Evolutionary conservation across 1,284 basidiomycete genomes (phyloP).

Genomic region (Thecaphora thlaspeos): DNA sequence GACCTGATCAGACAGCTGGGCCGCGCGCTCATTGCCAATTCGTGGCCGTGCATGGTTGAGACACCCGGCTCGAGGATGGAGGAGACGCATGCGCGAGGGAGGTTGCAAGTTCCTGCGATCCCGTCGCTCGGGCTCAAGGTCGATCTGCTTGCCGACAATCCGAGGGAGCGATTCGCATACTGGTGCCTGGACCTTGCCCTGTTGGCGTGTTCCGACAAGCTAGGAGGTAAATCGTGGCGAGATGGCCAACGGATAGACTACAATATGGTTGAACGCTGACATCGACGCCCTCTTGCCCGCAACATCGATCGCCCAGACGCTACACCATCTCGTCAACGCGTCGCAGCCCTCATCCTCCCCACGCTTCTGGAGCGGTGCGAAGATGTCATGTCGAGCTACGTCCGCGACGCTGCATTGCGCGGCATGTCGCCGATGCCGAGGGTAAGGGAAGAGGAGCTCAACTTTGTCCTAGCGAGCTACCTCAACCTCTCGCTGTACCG

Average conservation of each 20-base stretch:
- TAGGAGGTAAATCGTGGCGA: constrained; percentile 61
- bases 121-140: background rate
- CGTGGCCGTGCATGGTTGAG: constrained; percentile 64
- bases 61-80: background rate
- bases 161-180: constrained; percentile 75
- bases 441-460: constrained; percentile 80
- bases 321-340: constrained; percentile 67
- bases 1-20: constrained; percentile 70
- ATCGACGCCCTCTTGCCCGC: constrained; percentile 7
- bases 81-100: background rate
- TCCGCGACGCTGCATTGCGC: constrained; percentile 77
- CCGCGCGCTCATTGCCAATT: constrained; percentile 73
- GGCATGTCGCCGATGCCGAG: constrained; percentile 63
- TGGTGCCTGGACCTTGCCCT: constrained; percentile 92
- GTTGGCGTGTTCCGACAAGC: constrained; percentile 66
- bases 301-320: too few species aligned
- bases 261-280: too few species aligned
- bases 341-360: constrained; percentile 71
- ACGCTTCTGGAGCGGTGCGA: constrained; percentile 73
- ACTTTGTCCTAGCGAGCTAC: constrained; percentile 68
- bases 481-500: constrained; percentile 17
- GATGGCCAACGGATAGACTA: too few species aligned
- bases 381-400: constrained; percentile 68
- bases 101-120: background rate
- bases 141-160: background rate